Evolutionary conservation across 306 rosid genomes (phyloP), one percentile per base, ranked within the genome.

Genomic region (Cucumis cinereus): DNA sequence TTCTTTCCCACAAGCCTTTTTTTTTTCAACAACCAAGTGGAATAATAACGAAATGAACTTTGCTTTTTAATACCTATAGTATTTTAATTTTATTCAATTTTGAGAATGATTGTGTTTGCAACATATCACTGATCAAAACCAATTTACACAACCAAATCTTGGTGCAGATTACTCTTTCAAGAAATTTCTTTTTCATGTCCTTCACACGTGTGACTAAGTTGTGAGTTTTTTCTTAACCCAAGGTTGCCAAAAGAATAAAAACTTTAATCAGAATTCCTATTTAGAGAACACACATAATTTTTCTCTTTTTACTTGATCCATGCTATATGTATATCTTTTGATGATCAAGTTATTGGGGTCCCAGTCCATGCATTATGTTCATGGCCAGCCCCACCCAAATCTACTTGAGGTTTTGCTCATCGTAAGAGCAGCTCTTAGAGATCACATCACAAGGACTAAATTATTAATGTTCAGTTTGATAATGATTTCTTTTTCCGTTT

Each of bases 21-120:
- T 45, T n/a, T 68, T 22, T 14, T 68, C 23, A 5, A 6, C 33
- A 40, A n/a, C 35, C 2, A 41, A 67, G 73, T 67, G 73, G 73
- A 40, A 22, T 20, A 14, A 41, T 14, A 43, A 45, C 75, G 33
- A 69, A 45, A 8, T 69, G 57, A 43, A 5, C 13, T 8, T 69
- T 69, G 17, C 0, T 17, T 68, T 68, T 43, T 68, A 13, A 22
- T 23, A 43, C 22, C 8, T 12, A 4, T 41, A 10, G 2, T 68
- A 41, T 20, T 24, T 68, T 49, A 41, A 43, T 68, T 43, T 68
- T 43, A 43, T 68, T 43, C 74, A 43, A 43, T 43, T 68, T 23
- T 68, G 74, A 13, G 75, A 69, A 69, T 69, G 57, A 69, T 45
- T 45, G 40, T 69, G 20, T 69, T 69, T 69, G 75, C 38, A 69